Evolutionary conservation across 2,329 filamentous ascomycete species (phyloP).

Genomic region (Pleoardoris graminearum): DNA sequence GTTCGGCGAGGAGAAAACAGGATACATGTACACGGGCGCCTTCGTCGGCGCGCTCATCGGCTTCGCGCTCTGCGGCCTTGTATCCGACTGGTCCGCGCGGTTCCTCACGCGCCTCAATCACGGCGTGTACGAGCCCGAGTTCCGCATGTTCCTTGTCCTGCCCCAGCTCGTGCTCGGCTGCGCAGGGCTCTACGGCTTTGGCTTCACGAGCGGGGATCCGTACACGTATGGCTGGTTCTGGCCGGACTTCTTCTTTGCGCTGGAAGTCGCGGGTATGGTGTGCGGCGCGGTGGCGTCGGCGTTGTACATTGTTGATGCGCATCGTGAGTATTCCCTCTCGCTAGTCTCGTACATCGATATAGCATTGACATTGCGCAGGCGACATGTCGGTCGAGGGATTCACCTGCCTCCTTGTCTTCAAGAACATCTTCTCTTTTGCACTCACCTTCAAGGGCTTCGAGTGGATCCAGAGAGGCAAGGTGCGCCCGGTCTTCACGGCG

Average conservation of each 20-base stretch:
- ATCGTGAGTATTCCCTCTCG: constrained; percentile 58
- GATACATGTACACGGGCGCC: constrained; percentile 78
- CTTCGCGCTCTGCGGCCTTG: constrained; percentile 71
- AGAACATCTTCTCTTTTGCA: constrained; percentile 89
- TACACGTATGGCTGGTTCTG: constrained; percentile 70
- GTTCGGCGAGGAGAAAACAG: constrained; percentile 80
- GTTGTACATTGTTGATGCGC: constrained; percentile 89
- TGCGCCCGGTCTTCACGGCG: constrained; percentile 69
- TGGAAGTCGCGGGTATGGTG: constrained; percentile 88
- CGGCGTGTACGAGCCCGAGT: constrained; percentile 90
- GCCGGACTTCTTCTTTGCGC: constrained; percentile 79
- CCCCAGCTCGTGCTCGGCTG: constrained; percentile 79
- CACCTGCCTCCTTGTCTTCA: constrained; percentile 88
- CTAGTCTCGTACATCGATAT: neutral
- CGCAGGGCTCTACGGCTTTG: constrained; percentile 83
- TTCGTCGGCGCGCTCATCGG: constrained; percentile 82
- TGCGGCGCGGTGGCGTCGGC: constrained; percentile 84
- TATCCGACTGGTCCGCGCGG: constrained; percentile 74
- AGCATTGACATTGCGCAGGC: constrained; percentile 49
- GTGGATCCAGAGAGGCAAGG: constrained; percentile 70
- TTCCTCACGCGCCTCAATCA: constrained; percentile 73
- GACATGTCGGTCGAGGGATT: constrained; percentile 86
- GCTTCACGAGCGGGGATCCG: constrained; percentile 67
- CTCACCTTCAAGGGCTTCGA: constrained; percentile 83
- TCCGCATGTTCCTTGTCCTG: constrained; percentile 78